phyloP scores from a whole-genome alignment of 805 yeast genomes.

The Wickerhamomyces rabaulensis region DNA sequence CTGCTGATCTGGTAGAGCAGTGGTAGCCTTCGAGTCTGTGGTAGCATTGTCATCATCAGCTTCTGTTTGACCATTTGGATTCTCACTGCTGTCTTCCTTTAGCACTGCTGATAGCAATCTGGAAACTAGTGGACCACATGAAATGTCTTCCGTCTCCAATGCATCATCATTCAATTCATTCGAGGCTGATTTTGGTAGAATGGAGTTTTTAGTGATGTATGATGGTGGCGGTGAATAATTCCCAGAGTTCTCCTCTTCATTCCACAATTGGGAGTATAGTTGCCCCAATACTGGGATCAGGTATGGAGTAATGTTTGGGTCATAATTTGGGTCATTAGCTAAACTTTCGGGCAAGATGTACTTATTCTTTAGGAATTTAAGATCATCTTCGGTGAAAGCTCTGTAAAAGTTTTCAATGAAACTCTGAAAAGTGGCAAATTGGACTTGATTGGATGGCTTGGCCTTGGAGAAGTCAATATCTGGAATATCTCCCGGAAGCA shows the following conservation, averaged over 20 bases:
- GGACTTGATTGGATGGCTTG: slow-evolving; percentile 88
- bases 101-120: slow-evolving; percentile 79
- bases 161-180: slow-evolving; percentile 53
- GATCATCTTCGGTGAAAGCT: slow-evolving; percentile 72
- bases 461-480: slow-evolving; percentile 77
- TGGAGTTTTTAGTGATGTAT: slow-evolving; percentile 34
- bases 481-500: slow-evolving; percentile 87
- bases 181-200: slow-evolving; percentile 54
- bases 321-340: slow-evolving; percentile 41
- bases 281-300: slow-evolving; percentile 84
- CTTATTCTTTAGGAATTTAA: slow-evolving; percentile 63
- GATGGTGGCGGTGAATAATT: slow-evolving; percentile 46
- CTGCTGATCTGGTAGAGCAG: slow-evolving; percentile 35
- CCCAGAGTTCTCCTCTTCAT: slow-evolving; percentile 63
- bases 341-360: slow-evolving; percentile 47
- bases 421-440: slow-evolving; percentile 79
- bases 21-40: slow-evolving; percentile 20
- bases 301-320: slow-evolving; percentile 67
- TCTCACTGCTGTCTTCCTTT: slow-evolving; percentile 29
- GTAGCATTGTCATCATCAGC: slow-evolving; percentile 25
- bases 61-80: slow-evolving; percentile 17
- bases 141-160: slow-evolving; percentile 66
- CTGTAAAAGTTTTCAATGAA: slow-evolving; percentile 84
- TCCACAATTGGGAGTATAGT: slow-evolving; percentile 79
- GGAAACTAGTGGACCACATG: slow-evolving; percentile 89